Evolutionary conservation across 2,329 filamentous ascomycete species (phyloP), one percentile per base, ranked within the genome.

Genomic region (Arthrobotrys conoides): DNA sequence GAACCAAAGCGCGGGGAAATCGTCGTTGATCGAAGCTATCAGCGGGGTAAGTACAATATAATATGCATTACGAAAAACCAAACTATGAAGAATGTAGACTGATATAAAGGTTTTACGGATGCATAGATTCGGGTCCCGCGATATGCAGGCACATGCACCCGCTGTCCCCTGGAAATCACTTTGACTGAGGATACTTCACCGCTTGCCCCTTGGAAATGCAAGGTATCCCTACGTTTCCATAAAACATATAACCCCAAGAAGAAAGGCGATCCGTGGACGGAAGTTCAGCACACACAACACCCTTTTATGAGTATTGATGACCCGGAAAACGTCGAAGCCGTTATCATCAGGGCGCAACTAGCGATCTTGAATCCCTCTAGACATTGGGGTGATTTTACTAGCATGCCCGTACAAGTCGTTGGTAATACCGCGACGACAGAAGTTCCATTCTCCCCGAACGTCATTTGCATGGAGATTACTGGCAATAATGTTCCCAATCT

Each of bases 401-500:
- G 64, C 20, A 68, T 64, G n/a, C 57, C 57, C 5, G 44, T 70
- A 20, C 44, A 69, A 24, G 38, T 55, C 12, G 44, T 53, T 8
- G 64, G 63, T 24, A 61, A 44, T 27, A 69, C 36, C 48, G 38
- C 61, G 27, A 70, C 70, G 0, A 73, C 80, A 20, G 81, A 82
- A 33, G 81, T 82, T 2, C 81, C 81, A 24, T 82, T 82, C 61
- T 81, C 80, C 12, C 81, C 81, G 16, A 82, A 82, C 53, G 81
- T 82, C 8, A 81, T 82, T 41, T 82, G 81, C 44, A 81, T 82
- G 80, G 81, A 82, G 66, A 82, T 82, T 27, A 81, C 80, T 3
- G 81, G 80, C 4, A 76, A 77, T 16, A 79, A 80, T 36, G 71
- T 82, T 36, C 81, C 81, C 6, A 82, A 82, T 70, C 73, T 82